Conservation (phyloP, 441 rosid species). For the Hura crepitans region DNA sequence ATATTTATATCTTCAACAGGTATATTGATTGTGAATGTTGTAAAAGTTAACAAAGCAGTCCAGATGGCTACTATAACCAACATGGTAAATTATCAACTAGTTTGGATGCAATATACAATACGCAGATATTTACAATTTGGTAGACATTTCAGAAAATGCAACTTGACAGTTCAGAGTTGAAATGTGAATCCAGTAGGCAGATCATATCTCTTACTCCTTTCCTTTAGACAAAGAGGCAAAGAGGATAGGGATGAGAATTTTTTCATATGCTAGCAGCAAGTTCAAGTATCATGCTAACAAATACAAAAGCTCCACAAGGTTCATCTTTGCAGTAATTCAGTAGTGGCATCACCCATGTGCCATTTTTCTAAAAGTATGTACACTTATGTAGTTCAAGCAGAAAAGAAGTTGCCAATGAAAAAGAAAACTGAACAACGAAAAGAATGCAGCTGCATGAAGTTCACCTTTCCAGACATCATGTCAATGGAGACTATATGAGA, state of each 20-base stretch:
- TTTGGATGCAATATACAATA: not conserved
- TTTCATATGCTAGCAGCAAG: not conserved
- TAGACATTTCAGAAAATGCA: conserved; percentile 4
- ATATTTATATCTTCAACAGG: conserved; percentile 8
- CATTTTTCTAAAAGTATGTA: too few relatives aligned
- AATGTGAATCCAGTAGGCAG: too few relatives aligned
- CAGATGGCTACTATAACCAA: not conserved
- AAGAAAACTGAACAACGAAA: conserved; percentile 11
- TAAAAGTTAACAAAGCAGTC: not conserved
- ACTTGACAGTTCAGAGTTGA: not conserved
- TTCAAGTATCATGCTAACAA: conserved; percentile 6
- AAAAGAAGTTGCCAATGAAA: not conserved
- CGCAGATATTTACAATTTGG: too few relatives aligned
- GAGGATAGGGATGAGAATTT: not conserved
- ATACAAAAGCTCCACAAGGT: not conserved
- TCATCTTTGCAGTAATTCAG: not conserved
- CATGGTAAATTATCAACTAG: not conserved
- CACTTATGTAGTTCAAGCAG: not conserved
- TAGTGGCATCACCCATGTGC: not conserved
- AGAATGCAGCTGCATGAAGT: conserved; percentile 17
- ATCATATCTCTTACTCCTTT: not conserved
- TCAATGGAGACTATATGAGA: conserved; percentile 93
- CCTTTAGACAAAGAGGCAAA: not conserved
- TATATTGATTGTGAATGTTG: not conserved
- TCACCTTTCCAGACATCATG: conserved; percentile 98